Evolutionary conservation across 495 filamentous ascomycete species (phyloP), one percentile per base, ranked within the genome.

Genomic region (Aspergillus nidulans): DNA sequence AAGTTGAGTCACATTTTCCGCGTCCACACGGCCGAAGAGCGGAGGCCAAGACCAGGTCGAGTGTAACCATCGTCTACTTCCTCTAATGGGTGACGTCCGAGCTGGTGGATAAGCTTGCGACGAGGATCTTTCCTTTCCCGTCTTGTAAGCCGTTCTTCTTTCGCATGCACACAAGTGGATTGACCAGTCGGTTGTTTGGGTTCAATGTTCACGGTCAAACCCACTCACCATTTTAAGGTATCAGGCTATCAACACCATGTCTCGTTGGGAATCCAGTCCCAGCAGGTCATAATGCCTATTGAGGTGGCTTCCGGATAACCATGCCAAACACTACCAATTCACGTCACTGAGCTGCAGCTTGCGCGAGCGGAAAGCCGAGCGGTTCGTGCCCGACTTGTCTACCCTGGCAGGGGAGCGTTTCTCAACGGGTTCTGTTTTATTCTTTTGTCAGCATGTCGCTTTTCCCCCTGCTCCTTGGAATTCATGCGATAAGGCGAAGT

Each of bases 281-380:
- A 28, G 21, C n/a, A 13, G 25, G 30, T 18, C 15, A 24, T 26
- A 13, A 5, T 18, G 24, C 24, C 25, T 26, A 21, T 45, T 26
- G n/a, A 46, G 23, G 15, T 28, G 21, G 3, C 20, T 23, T 44
- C 19, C 41, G 23, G 36, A 28, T 21, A 34, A 19, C 39, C 16
- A 34, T 30, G 7, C 46, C 3, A 16, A 20, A 24, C 49, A 49
- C 49, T 92, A 97, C 94, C 94, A 98, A 69, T 98, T 92, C 67
- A 98, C 89, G 67, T 97, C 94, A 66, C 89, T 96, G 44, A 97
- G 81, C 64, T 97, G 92, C 53, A 98, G 77, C 69, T 95, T 95
- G 63, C 92, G 82, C 32, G 91, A 85, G 13, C 92, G 87, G 67
- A 95, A 91, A 50, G 87, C 85, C 58, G 79, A 78, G 32, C 91